A percentile compares a stretch with the other conserved stretches of the same genome.
These are phyloP conservation scores for Alnus glutinosa DNA, from an alignment of 306 rosid species.

Conservation along the genomic window DNA sequence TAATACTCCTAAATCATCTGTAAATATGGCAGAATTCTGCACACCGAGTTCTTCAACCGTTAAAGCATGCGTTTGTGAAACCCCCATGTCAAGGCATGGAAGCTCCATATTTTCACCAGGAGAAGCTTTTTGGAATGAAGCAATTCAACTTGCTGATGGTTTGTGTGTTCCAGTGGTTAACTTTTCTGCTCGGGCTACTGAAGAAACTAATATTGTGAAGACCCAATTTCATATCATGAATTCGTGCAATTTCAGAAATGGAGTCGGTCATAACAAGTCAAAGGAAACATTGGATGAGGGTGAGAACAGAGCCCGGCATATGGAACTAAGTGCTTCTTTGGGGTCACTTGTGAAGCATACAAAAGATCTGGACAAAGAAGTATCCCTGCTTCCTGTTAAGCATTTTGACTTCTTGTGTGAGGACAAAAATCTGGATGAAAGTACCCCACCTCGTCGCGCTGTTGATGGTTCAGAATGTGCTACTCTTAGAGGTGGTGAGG, in stretches of 20 bases:
- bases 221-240: slow-evolving; percentile 39
- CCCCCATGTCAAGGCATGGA: slow-evolving; percentile 73
- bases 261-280: slow-evolving; percentile 43
- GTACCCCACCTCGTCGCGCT: slow-evolving; percentile 31
- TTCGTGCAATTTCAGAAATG: slow-evolving; percentile 50
- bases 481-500: slow-evolving; percentile 35
- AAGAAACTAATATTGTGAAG: slow-evolving; percentile 37
- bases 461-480: slow-evolving; percentile 31
- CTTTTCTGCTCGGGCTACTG: slow-evolving; percentile 42
- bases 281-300: slow-evolving; percentile 49
- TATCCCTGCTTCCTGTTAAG: slow-evolving; percentile 70
- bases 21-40: slow-evolving; percentile 44
- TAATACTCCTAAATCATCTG: slow-evolving; percentile 47
- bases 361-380: slow-evolving; percentile 51
- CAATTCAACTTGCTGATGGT: slow-evolving; percentile 89
- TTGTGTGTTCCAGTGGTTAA: slow-evolving; percentile 47
- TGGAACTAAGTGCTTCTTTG: slow-evolving; percentile 33
- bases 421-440: slow-evolving; percentile 57
- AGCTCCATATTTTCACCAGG: slow-evolving; percentile 92
- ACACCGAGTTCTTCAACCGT: slow-evolving; percentile 74
- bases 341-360: slow-evolving; percentile 44
- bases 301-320: slow-evolving; percentile 30
- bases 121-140: slow-evolving; percentile 94
- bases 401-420: slow-evolving; percentile 88
- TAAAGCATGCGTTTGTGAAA: slow-evolving; percentile 47